Base-by-base conservation (phyloP, 73 alveolate genomes). In the Vitrella brassicaformis region DNA sequence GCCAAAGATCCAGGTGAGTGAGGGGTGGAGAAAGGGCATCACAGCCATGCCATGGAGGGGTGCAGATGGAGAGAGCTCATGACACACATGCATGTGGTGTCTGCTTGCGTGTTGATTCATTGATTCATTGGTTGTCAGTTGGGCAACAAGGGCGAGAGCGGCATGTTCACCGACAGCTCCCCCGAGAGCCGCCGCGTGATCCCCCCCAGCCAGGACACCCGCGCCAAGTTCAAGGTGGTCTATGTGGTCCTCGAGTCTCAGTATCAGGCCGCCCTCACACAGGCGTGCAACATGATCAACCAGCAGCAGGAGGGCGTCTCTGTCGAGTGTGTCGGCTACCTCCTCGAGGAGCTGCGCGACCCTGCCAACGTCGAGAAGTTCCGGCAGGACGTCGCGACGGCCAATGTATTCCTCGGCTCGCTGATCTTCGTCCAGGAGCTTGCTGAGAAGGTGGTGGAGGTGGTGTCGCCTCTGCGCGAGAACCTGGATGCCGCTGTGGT, bases 321-420 rank as follows among this genome's bases (percentile, higher is more conserved):
- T 71, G 70, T 78, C 72, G 84, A 78, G 84, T 78, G 84, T 78
- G 84, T 78, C 47, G 84, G 84, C 19, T 78, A 78, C 47, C 30
- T 78, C 78, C 78, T 78, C 72, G 84, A 78, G 83, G 81, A 31
- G 28, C 28, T 25, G 29, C n/a, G 29, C n/a, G 28, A 19, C 9
- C n/a, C 68, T 25, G 68, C 7, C 7, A 19, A 56, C 68, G 29
- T 25, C 7, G 68, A 56, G 56, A 39, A 14, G 56, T 39, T 39
- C 22, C 4, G 14, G 56, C 22, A 4, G 22, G 56, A 39, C 56
- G 22, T 39, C 14, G 4, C 56, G 4, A 14, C 4, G 4, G 56
- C 56, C 56, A 39, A 39, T 39, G 56, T 39, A 8, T 39, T 39
- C 56, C 4, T 39, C 56, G 56, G 56, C 29, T 78, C 84, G 30